Conservation (phyloP, 208 protist genomes). For the Trypanosoma scelopori region DNA sequence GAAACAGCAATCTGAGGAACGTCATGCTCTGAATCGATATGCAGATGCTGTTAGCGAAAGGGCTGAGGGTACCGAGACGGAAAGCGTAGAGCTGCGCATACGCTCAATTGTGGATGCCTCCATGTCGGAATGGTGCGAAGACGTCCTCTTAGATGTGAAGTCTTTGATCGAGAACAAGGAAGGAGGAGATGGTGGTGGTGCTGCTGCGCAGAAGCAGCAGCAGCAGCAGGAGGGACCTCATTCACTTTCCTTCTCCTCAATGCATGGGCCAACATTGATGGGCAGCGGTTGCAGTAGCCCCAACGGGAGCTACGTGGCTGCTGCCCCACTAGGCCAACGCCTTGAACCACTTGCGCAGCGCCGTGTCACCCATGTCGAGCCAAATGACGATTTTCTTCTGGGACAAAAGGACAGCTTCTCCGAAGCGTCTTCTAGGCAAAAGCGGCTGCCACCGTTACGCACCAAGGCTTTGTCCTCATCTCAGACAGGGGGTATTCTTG, state of each 20-base stretch:
- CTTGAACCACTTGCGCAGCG: not conserved
- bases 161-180: not conserved
- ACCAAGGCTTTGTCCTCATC: too few species aligned
- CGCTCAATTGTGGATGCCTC: not conserved
- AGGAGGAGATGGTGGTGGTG: not conserved
- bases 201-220: not conserved
- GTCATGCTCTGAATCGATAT: not conserved
- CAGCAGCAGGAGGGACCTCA: too few species aligned
- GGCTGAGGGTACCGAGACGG: not conserved
- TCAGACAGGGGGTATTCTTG: too few species aligned
- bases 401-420: not conserved
- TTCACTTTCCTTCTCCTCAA: too few species aligned
- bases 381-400: not conserved
- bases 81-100: not conserved
- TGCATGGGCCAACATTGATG: too few species aligned
- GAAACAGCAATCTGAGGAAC: not conserved
- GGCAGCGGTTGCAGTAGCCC: too few species aligned
- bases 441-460: too few species aligned
- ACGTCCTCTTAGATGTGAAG: conserved; percentile 2
- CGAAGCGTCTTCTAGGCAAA: not conserved
- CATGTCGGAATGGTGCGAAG: not conserved
- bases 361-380: not conserved
- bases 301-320: not conserved
- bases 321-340: not conserved
- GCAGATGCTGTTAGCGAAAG: not conserved